Evolutionary conservation across 352 stramenopile species (phyloP), one percentile per base, ranked within the genome.

Genomic region (Phytophthora pistaciae): DNA sequence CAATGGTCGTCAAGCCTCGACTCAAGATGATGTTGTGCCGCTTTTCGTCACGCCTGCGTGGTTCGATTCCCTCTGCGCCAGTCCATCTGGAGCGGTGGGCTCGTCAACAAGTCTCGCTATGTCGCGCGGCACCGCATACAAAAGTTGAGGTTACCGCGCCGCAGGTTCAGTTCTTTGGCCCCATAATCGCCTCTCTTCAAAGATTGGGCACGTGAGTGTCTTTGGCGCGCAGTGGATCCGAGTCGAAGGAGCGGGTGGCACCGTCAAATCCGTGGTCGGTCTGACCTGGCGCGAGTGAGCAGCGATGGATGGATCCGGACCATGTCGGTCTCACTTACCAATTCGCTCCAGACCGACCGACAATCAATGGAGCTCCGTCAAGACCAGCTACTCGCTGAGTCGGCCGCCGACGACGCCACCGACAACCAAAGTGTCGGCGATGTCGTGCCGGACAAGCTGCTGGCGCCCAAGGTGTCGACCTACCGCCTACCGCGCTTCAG

Each of bases 401-500:
- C 23, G 11, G 23, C 36, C n/a, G 48, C 31, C 44, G 33, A 33
- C 16, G 55, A 64, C 7, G 25, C 31, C 14, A 66, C 66, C 27
- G 66, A 74, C 66, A 69, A 61, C 59, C 60, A 74, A 25, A 66
- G 60, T 31, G 60, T 71, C 7, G 56, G 46, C 5, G 68, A 72
- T 60, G 64, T 77, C 31, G 64, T 68, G 21, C 59, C 59, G 33
- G 60, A 77, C 31, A 66, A 66, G 9, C 58, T 77, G 10, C 49
- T 80, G 55, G 54, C 53, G 44, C 31, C 55, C 67, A 60, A 75
- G 18, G 49, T 74, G 7, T 72, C 72, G 10, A 72, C 64, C 0
- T 77, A 75, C 46, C 68, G 73, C 27, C 69, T 80, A 3, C 73
- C 73, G 23, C 73, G 73, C 56, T 80, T 80, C 68, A 74, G 36